These are phyloP conservation scores for Linaria vulgaris DNA, from an alignment of 257 asterid genomes.

Conservation along the genomic window DNA sequence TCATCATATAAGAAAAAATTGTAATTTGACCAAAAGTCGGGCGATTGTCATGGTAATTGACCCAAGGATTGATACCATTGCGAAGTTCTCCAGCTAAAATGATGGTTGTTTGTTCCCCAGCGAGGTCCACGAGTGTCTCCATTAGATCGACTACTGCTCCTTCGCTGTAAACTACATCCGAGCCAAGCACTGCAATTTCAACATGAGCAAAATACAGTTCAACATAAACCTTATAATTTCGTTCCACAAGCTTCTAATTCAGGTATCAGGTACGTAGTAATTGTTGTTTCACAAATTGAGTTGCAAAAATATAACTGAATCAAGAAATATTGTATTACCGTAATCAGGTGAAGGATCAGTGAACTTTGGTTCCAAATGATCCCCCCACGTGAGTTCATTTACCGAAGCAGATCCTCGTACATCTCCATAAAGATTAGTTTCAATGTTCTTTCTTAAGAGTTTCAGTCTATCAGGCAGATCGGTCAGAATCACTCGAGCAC, in stretches of 20 bases:
- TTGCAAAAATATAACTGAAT: not conserved
- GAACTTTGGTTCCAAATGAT: constrained; percentile 49
- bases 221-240: not conserved
- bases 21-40: too few species aligned
- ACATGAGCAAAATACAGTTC: not conserved
- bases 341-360: constrained; percentile 69
- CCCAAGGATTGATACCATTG: constrained; percentile 50
- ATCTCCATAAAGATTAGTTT: constrained; percentile 72
- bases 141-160: constrained; percentile 78
- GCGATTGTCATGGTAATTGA: not conserved
- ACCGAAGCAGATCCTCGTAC: constrained; percentile 78
- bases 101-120: constrained; percentile 72
- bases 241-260: not conserved
- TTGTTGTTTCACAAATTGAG: not conserved
- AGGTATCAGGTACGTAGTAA: constrained; percentile 4
- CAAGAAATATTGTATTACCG: constrained; percentile 38
- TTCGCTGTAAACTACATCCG: constrained; percentile 88
- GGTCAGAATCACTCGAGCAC: constrained; percentile 80
- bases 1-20: not conserved
- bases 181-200: constrained; percentile 62
- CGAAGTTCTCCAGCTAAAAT: constrained; percentile 93
- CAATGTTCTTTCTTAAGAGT: constrained; percentile 75
- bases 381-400: constrained; percentile 84
- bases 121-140: constrained; percentile 62
- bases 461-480: constrained; percentile 86